Evolutionary conservation across 1,284 basidiomycete species (phyloP).

Genomic region (Lentinula novae-zelandiae): DNA sequence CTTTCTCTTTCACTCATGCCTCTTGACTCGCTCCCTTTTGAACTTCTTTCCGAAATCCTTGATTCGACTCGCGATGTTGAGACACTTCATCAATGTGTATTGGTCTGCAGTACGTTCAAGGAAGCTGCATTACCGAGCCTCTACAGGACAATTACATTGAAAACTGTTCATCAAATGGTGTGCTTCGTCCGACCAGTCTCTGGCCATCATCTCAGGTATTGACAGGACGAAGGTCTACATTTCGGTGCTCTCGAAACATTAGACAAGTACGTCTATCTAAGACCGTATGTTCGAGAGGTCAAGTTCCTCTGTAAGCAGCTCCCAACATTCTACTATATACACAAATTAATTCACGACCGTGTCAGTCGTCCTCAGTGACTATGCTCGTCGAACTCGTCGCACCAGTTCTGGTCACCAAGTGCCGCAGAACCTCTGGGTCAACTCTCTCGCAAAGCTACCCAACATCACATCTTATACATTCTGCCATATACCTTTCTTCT

Average conservation of each 20-base stretch:
- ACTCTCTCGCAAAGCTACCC: constrained; percentile 10
- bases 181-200: not conserved
- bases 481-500: not conserved
- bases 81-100: not conserved
- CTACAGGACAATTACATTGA: constrained; percentile 7
- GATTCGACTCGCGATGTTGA: not conserved
- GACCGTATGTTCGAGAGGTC: constrained; percentile 9
- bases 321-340: not conserved
- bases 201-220: not conserved
- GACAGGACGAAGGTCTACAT: constrained; percentile 1
- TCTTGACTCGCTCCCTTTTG: not conserved
- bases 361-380: constrained; percentile 10
- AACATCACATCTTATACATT: constrained; percentile 9
- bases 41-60: not conserved
- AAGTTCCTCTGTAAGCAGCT: constrained; percentile 5
- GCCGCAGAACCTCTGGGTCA: not conserved
- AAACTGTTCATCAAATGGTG: not conserved
- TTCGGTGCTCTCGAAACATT: constrained; percentile 9
- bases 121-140: constrained; percentile 11
- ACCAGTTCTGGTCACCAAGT: not conserved
- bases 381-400: constrained; percentile 7
- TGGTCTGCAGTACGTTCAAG: constrained; percentile 8
- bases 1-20: not conserved
- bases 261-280: constrained; percentile 8
- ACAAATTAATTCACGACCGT: not conserved